Evolutionary conservation across 2,329 filamentous ascomycete species (phyloP).

Genomic region (Bipolaris gigantea): DNA sequence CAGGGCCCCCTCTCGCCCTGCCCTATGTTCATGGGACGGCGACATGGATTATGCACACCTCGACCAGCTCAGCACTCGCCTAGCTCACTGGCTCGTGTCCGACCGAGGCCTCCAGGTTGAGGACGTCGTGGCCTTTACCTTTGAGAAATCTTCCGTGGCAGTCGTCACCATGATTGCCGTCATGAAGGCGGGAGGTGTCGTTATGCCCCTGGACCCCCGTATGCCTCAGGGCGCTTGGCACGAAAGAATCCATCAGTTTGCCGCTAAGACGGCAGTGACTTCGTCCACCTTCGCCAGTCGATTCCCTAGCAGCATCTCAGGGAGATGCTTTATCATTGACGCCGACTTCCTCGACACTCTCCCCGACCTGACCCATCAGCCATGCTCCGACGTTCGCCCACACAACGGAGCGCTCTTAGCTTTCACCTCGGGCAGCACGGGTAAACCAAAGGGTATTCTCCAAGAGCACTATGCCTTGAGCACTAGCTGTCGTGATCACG

Average conservation of each 20-base stretch:
- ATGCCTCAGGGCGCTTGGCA: slow-evolving; percentile 2
- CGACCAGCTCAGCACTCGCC: neutral
- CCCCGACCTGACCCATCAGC: neutral
- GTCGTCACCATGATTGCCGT: slow-evolving; percentile 18
- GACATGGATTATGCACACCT: neutral
- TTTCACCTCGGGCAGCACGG: slow-evolving; percentile 50
- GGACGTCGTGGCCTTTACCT: slow-evolving; percentile 17
- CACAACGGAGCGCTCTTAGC: neutral
- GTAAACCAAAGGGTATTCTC: slow-evolving; percentile 60
- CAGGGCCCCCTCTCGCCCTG: slow-evolving; percentile 1
- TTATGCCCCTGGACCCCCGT: slow-evolving; percentile 28
- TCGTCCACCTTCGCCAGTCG: neutral
- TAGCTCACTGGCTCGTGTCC: neutral
- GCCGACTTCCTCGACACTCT: neutral
- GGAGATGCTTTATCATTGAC: neutral
- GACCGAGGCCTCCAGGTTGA: slow-evolving; percentile 2
- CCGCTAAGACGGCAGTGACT: neutral
- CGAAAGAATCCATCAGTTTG: neutral
- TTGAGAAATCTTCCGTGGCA: slow-evolving; percentile 31
- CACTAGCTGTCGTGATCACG: slow-evolving; percentile 6
- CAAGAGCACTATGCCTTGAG: slow-evolving; percentile 39
- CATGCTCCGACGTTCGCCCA: neutral
- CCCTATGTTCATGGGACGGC: slow-evolving; percentile 1
- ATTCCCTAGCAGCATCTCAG: neutral
- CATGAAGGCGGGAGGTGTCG: slow-evolving; percentile 48